These are phyloP conservation scores for Dichotomocladium elegans DNA, from an alignment of 371 early-diverging fungal genomes.

Conservation along the genomic window DNA sequence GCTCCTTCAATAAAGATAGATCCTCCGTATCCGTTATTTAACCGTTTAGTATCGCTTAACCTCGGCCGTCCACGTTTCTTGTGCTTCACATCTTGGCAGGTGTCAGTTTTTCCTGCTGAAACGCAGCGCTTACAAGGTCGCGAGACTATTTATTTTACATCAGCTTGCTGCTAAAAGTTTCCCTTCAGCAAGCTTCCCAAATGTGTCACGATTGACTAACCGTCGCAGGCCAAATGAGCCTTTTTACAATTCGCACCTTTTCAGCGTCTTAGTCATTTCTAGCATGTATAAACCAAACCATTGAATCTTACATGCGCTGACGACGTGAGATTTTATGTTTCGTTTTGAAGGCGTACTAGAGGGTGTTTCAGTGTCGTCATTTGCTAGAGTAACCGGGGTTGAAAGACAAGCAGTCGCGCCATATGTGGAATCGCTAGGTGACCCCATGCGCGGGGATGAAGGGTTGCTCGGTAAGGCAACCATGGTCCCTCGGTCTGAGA, in stretches of 20 bases:
- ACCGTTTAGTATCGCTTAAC: constrained; percentile 39
- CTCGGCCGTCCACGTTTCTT: constrained; percentile 73
- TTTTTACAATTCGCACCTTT: constrained; percentile 64
- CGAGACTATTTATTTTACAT: constrained; percentile 28
- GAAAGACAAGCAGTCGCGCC: background rate
- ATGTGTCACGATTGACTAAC: constrained; percentile 2
- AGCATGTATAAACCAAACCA: background rate
- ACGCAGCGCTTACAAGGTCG: constrained; percentile 71
- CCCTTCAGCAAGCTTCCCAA: too few species aligned
- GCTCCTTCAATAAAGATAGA: background rate
- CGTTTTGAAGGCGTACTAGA: constrained; percentile 13
- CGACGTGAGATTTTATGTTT: constrained; percentile 15
- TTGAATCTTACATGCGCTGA: constrained; percentile 15
- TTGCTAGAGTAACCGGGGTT: background rate
- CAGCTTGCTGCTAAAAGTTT: too few species aligned
- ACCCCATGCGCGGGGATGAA: background rate
- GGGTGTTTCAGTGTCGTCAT: background rate
- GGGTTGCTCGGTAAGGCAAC: constrained; percentile 1
- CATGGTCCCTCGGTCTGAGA: constrained; percentile 3
- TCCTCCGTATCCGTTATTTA: background rate
- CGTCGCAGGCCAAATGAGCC: constrained; percentile 70
- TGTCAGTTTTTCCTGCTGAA: constrained; percentile 55
- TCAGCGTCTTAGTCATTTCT: background rate
- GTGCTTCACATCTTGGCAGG: constrained; percentile 68
- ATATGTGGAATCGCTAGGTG: background rate